Evolutionary conservation across 208 protist species (phyloP).

Genomic region (Phytomonas sp.): DNA sequence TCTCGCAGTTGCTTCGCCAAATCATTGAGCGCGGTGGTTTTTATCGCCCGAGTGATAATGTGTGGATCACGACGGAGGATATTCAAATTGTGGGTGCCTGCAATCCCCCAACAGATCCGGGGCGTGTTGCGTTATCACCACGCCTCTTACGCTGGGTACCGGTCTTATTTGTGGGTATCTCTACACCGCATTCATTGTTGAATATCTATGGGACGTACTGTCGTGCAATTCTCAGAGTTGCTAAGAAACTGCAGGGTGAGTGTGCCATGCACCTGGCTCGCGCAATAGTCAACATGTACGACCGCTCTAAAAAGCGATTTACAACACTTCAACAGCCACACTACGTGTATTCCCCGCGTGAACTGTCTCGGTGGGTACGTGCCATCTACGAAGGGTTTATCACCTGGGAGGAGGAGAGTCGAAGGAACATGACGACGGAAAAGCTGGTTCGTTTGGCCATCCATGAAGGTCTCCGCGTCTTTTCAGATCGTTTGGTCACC

Average conservation of each 20-base stretch:
- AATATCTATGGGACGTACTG: slow-evolving; percentile 99
- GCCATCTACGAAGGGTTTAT: slow-evolving; percentile 94
- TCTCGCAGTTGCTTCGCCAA: slow-evolving; percentile 97
- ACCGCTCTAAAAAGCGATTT: slow-evolving; percentile 89
- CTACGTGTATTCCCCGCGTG: slow-evolving; percentile 98
- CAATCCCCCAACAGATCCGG: slow-evolving; percentile 99
- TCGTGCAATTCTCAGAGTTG: slow-evolving; percentile 60
- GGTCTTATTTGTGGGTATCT: slow-evolving; percentile 98
- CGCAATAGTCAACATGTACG: slow-evolving; percentile 96
- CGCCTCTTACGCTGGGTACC: slow-evolving; percentile 97
- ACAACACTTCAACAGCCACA: slow-evolving; percentile 94
- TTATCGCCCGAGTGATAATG: slow-evolving; percentile 85
- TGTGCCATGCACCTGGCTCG: slow-evolving; percentile 43
- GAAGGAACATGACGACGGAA: slow-evolving; percentile 23
- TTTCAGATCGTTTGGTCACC: slow-evolving; percentile 92
- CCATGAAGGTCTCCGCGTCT: slow-evolving; percentile 97
- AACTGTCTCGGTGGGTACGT: slow-evolving; percentile 97
- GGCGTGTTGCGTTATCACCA: slow-evolving; percentile 92
- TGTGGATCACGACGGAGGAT: slow-evolving; percentile 91
- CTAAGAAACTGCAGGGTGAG: not conserved
- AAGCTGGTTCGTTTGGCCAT: slow-evolving; percentile 91
- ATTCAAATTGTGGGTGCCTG: slow-evolving; percentile 95
- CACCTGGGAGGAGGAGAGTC: slow-evolving; percentile 41
- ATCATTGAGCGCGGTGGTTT: slow-evolving; percentile 97
- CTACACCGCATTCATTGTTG: slow-evolving; percentile 91